Evolutionary conservation across 2,329 filamentous ascomycete species (phyloP), one percentile per base, ranked within the genome.

Genomic region (Curvularia verruculosa): DNA sequence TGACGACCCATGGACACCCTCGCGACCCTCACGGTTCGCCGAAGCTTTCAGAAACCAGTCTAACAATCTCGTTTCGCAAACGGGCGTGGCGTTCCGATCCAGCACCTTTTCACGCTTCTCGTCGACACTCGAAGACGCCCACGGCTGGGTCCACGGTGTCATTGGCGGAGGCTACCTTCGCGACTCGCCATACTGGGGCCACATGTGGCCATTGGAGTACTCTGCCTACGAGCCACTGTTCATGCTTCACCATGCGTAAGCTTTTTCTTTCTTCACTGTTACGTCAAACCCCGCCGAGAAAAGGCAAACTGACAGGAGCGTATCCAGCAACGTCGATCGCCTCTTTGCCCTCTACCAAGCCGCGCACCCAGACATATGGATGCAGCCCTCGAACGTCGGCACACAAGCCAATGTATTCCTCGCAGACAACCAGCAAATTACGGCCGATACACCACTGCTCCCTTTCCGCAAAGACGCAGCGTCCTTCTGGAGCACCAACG

Each of bases 181-280:
- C 12, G 24, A 54, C 10, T 54, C 55, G 3, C 41, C 49, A 5
- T 29, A 36, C 10, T 24, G 82, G 34, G 88, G 89, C 1, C 89
- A 91, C 66, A 89, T 94, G 87, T 85, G 86, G 46, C 88, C 87
- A 65, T 84, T 91, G 13, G 67, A 74, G 10, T 89, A 90, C 65
- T 91, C 91, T 2, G 85, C 89, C 0, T 95, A 91, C 68, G 91
- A 96, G 65, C 91, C 91, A 0, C 78, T 92, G 13, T 77, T 77
- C 52, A 71, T 68, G 71, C 61, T 77, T 2, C 72, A 75, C 51
- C 75, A 77, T 67, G 67, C 75, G 78, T 80, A 62, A 57, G 77
- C 65, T 10, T n/a, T 7, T 1, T 65, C 13, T n/a, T 7, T 1
- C 23, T n/a, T 5, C n/a, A n/a, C n/a, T n/a, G n/a, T n/a, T 15